phyloP scores from a whole-genome alignment of 208 protist genomes.

The Leishmania tarentolae region DNA sequence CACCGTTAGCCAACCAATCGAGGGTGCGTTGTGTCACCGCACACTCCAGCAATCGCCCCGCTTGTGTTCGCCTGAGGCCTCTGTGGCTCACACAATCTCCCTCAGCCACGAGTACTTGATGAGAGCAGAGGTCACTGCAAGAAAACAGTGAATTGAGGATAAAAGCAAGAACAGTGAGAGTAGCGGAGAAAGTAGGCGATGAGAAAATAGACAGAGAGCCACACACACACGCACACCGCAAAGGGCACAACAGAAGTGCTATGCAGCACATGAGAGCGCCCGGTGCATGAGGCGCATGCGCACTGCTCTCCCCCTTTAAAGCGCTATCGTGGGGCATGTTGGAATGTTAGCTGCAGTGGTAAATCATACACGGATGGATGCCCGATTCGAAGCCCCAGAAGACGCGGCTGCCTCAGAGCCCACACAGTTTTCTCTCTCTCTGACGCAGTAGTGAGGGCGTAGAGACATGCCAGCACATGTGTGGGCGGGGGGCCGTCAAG shows the following conservation, averaged over 20 bases:
- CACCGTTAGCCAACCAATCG: neutral
- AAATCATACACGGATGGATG: neutral
- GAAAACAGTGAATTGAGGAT: neutral
- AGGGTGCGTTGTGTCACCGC: neutral
- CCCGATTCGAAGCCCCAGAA: too few relatives aligned
- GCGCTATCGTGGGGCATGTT: neutral
- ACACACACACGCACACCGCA: neutral
- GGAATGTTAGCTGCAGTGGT: neutral
- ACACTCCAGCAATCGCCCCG: neutral
- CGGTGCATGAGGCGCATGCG: slow-evolving; percentile 1
- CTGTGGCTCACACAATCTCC: neutral
- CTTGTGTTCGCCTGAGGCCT: neutral
- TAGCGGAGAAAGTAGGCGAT: too few relatives aligned
- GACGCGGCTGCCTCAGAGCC: neutral
- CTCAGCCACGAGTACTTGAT: neutral
- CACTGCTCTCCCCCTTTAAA: neutral
- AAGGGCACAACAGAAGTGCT: neutral
- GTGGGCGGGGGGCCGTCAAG: neutral
- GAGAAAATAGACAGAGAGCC: neutral
- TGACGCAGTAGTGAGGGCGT: neutral
- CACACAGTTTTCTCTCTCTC: neutral
- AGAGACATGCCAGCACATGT: neutral
- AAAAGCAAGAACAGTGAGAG: neutral
- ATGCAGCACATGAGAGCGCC: neutral
- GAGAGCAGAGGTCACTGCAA: neutral